Evolutionary conservation across 179 eudicot genomes (phyloP), one percentile per base, ranked within the genome.

Genomic region (Patellifolia procumbens): DNA sequence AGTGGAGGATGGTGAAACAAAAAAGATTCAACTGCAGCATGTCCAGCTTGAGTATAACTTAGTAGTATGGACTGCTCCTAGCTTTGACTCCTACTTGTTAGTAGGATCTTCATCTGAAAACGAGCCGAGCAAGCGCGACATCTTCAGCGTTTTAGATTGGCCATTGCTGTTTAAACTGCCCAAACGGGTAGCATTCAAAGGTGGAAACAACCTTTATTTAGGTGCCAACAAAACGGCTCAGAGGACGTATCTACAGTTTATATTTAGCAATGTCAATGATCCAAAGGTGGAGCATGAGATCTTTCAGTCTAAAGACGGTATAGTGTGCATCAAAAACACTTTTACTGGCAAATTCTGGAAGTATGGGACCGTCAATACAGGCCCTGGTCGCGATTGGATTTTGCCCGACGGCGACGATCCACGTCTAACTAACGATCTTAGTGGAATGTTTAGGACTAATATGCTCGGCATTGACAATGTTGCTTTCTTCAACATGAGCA

Each of bases 141-240:
- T 70, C 5, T 49, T 70, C 60, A 48, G 22, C 4, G 59, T 70
- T 12, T 26, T 51, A 1, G 73, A 70, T 17, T 48, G 59, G 58
- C 5, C n/a, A 28, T n/a, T 42, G 1, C 9, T 70, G 39, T 5
- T 17, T 28, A 49, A 49, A 29, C 24, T 70, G 39, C 73, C 73
- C 1, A 70, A 49, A 70, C 59, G 53, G 4, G 73, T 51, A 2
- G 73, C 73, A 16, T 15, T 70, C 4, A 70, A 70, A 24, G 73
- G 59, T 26, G 59, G 31, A 59, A 70, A 70, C 20, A 42, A 16
- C 37, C 15, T 28, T 4, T 70, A 48, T 31, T 19, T 70, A n/a
- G 73, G 73, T 1, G 59, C 39, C 7, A 20, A 1, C 1, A 13
- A 3, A 24, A 7, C 49, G 43, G 73, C 49, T 49, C 32, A 48